These are phyloP conservation scores for Ceratobasidium sp. DNA, from an alignment of 1,284 basidiomycete genomes.

Conservation along the genomic window DNA sequence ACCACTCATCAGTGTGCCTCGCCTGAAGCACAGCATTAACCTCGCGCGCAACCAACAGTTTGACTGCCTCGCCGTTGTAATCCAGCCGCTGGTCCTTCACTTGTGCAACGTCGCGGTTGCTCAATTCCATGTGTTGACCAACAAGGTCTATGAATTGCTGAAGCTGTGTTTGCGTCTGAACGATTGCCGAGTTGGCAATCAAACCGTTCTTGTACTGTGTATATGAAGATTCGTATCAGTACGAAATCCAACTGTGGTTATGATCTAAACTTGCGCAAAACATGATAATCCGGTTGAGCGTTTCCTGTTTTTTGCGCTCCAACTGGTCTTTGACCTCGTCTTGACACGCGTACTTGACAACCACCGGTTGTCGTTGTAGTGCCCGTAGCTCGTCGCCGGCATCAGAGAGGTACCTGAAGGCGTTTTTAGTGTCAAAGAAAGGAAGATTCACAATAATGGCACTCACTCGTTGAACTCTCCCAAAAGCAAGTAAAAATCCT, in stretches of 20 bases:
- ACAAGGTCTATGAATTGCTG: not conserved
- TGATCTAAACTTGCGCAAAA: not conserved
- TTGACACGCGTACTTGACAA: not conserved
- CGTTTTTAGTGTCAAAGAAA: not conserved
- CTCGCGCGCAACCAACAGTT: not conserved
- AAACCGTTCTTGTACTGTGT: constrained; percentile 1
- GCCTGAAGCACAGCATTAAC: constrained; percentile 1
- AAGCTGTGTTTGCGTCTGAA: not conserved
- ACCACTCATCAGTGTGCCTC: not conserved
- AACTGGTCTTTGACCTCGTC: not conserved
- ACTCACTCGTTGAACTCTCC: not conserved
- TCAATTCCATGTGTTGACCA: not conserved
- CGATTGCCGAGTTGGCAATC: not conserved
- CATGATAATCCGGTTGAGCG: not conserved
- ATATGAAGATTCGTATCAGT: not conserved
- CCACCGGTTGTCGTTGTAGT: not conserved
- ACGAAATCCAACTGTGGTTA: not conserved
- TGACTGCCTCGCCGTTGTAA: not conserved
- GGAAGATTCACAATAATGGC: not conserved
- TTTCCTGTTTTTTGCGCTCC: not conserved
- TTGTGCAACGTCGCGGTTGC: not conserved
- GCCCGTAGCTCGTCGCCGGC: not conserved
- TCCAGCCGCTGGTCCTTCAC: not conserved
- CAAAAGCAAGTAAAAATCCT: not conserved
- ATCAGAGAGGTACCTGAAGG: not conserved